Evolutionary conservation across 768 basidiomycete genomes (phyloP).

Genomic region (Xanthoconium purpureum): DNA sequence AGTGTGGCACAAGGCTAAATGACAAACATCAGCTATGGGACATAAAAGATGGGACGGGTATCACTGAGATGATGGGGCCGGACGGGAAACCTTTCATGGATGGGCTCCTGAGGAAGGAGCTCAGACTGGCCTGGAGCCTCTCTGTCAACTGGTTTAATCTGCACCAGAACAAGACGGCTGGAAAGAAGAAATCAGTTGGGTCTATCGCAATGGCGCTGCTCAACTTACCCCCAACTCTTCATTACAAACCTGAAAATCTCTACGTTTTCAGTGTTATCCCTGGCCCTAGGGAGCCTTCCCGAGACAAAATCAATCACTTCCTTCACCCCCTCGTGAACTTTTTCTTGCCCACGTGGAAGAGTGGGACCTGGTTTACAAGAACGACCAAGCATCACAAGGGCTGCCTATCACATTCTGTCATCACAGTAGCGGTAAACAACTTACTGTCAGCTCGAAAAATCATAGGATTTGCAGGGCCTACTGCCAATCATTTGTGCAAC

Average conservation of each 20-base stretch:
- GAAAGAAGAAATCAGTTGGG: slow-evolving; percentile 10
- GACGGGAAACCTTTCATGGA: slow-evolving; percentile 1
- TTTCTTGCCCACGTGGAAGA: slow-evolving; percentile 30
- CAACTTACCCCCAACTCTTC: slow-evolving; percentile 20
- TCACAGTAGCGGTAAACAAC: neutral
- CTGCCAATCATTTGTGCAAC: neutral
- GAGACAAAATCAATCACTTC: slow-evolving; percentile 29
- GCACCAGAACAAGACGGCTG: slow-evolving; percentile 17
- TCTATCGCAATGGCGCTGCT: slow-evolving; percentile 16
- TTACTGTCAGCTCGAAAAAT: neutral
- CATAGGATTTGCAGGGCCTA: neutral
- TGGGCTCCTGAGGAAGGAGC: slow-evolving; percentile 1
- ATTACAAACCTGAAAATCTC: slow-evolving; percentile 32
- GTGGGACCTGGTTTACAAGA: slow-evolving; percentile 26
- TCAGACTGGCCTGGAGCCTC: slow-evolving; percentile 21
- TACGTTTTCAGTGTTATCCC: slow-evolving; percentile 37
- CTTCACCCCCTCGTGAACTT: slow-evolving; percentile 34
- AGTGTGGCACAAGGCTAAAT: too few species aligned
- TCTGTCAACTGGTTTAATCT: slow-evolving; percentile 32
- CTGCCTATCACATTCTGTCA: neutral
- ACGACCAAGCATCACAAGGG: slow-evolving; percentile 8
- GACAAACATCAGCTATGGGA: neutral
- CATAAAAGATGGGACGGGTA: neutral
- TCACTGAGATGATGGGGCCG: neutral
- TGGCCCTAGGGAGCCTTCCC: slow-evolving; percentile 33